Evolutionary conservation across 2,329 filamentous ascomycete genomes (phyloP).

Genomic region (Neofusicoccum sp.): DNA sequence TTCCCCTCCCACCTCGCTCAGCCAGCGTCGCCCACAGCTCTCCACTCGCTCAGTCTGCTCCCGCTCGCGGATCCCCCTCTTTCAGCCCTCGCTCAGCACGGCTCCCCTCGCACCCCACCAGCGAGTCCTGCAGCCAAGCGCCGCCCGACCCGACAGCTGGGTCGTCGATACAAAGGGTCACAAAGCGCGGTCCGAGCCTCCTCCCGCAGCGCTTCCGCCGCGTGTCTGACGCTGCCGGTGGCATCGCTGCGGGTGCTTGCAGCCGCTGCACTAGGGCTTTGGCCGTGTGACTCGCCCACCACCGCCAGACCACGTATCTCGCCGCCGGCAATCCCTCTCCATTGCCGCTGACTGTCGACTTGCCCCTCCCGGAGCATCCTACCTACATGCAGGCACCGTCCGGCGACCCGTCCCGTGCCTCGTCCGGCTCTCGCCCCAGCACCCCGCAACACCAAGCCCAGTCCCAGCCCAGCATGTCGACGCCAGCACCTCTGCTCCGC

Average conservation of each 20-base stretch:
- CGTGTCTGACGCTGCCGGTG: constrained; percentile 10
- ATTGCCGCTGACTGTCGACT: not conserved
- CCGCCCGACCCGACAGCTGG: constrained; percentile 3
- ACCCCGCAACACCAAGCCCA: constrained; percentile 15
- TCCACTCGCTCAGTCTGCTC: not conserved
- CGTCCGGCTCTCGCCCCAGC: constrained; percentile 13
- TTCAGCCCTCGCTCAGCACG: not conserved
- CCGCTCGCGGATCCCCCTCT: not conserved
- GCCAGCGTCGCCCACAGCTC: not conserved
- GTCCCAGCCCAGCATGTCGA: constrained; percentile 57
- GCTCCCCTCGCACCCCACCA: constrained; percentile 7
- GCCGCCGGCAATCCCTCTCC: not conserved
- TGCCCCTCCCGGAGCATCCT: not conserved
- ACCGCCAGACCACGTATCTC: not conserved
- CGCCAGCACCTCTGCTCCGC: constrained; percentile 76
- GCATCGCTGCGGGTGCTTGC: constrained; percentile 17
- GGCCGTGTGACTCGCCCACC: constrained; percentile 14
- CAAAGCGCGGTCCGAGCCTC: constrained; percentile 7
- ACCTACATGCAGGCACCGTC: constrained; percentile 13
- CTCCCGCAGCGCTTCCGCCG: constrained; percentile 7
- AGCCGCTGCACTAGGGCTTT: constrained; percentile 10
- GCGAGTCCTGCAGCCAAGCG: constrained; percentile 17
- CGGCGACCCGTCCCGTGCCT: not conserved
- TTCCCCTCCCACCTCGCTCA: not conserved
- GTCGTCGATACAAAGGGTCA: constrained; percentile 11